These are phyloP conservation scores for Schizosaccharomyces japonicus DNA, from an alignment of 805 yeast genomes.

Conservation along the genomic window DNA sequence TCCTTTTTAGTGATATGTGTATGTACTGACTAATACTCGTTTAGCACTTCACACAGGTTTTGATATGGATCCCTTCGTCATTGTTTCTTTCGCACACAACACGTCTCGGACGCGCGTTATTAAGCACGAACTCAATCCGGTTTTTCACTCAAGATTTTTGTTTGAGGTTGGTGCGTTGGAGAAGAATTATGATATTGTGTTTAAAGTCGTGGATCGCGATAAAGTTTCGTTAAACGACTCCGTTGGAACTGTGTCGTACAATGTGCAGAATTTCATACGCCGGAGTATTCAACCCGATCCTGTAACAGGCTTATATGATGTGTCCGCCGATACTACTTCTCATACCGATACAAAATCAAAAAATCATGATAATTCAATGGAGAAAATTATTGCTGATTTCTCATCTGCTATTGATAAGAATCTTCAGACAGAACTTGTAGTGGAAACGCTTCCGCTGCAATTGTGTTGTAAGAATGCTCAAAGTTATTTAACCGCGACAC, in stretches of 20 bases:
- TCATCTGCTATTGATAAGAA: not conserved
- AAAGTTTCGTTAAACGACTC: constrained; percentile 59
- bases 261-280: constrained; percentile 26
- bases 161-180: constrained; percentile 56
- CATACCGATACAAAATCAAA: not conserved
- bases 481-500: not conserved
- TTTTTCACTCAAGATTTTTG: constrained; percentile 55
- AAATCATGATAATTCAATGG: constrained; percentile 4
- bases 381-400: not conserved
- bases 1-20: not conserved
- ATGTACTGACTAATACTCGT: not conserved
- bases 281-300: constrained; percentile 17
- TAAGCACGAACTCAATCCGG: constrained; percentile 61
- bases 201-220: constrained; percentile 67
- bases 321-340: not conserved
- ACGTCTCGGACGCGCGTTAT: constrained; percentile 70
- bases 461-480: not conserved
- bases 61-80: constrained; percentile 93
- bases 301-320: constrained; percentile 16
- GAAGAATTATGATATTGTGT: constrained; percentile 35
- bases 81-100: constrained; percentile 68
- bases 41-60: constrained; percentile 44
- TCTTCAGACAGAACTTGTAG: not conserved
- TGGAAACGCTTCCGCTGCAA: not conserved
- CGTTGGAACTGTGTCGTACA: constrained; percentile 42